phyloP scores from a whole-genome alignment of 2,329 filamentous ascomycete species.

The Aspergillus pseudotamarii region DNA sequence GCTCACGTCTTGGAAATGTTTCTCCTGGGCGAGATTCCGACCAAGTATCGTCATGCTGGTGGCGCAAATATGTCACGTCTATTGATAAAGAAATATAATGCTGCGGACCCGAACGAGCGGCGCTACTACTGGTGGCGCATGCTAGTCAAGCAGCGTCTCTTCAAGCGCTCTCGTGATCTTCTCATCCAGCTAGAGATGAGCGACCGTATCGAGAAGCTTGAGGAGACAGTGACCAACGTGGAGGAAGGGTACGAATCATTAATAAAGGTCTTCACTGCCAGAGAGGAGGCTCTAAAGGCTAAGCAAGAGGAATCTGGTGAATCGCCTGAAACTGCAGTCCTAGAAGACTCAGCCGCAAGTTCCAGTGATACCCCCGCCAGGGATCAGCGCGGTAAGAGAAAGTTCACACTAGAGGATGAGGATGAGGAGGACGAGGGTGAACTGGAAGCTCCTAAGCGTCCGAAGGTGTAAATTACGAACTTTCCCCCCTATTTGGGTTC shows the following conservation, averaged over 20 bases:
- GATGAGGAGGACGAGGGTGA: conserved; percentile 27
- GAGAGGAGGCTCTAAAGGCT: conserved; percentile 32
- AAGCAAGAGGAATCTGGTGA: conserved; percentile 23
- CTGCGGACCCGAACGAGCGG: conserved; percentile 58
- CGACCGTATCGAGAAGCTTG: conserved; percentile 62
- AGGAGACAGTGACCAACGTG: conserved; percentile 60
- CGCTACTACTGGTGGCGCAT: conserved; percentile 68
- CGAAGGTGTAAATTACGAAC: conserved; percentile 31
- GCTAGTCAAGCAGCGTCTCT: conserved; percentile 64
- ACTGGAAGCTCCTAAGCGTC: conserved; percentile 30
- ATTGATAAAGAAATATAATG: conserved; percentile 47
- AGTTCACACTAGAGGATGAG: conserved; percentile 36
- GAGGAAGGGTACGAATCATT: conserved; percentile 62
- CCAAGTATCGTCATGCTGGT: conserved; percentile 49
- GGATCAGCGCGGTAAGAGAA: conserved; percentile 32
- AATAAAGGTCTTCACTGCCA: conserved; percentile 46
- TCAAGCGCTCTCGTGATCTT: conserved; percentile 61
- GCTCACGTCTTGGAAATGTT: conserved; percentile 65
- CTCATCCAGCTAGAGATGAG: conserved; percentile 60
- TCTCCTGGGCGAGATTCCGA: conserved; percentile 60
- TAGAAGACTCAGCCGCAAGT: conserved; percentile 27
- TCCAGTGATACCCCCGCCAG: conserved; percentile 17
- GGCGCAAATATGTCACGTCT: conserved; percentile 56
- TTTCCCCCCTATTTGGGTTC: background rate
- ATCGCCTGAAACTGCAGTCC: conserved; percentile 31